These are phyloP conservation scores for Lactarius sp. DNA, from an alignment of 768 basidiomycete species.

Conservation along the genomic window DNA sequence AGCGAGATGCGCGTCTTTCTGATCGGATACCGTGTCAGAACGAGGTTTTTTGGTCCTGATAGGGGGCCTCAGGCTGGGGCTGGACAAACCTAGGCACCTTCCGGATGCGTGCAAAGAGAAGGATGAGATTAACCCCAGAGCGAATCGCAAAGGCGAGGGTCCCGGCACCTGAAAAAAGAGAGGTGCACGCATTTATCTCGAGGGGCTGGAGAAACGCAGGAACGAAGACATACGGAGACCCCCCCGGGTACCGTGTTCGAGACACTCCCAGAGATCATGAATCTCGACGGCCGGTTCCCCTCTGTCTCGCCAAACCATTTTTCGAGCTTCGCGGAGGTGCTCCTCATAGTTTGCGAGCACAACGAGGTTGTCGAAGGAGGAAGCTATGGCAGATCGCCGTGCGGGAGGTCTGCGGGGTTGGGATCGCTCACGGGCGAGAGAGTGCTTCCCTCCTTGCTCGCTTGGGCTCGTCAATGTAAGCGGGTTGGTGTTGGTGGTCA, in stretches of 20 bases:
- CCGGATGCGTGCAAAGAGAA: conserved; percentile 67
- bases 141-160: conserved; percentile 76
- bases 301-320: conserved; percentile 76
- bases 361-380: conserved; percentile 81
- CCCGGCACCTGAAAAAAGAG: conserved; percentile 60
- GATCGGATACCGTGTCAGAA: neutral
- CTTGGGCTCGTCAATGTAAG: neutral
- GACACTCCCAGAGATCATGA: conserved; percentile 54
- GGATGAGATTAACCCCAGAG: conserved; percentile 75
- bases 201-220: neutral
- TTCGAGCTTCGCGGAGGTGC: conserved; percentile 62
- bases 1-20: conserved; percentile 63
- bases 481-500: conserved; percentile 1
- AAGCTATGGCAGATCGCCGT: conserved; percentile 56
- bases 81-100: conserved; percentile 22
- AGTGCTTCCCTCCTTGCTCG: neutral
- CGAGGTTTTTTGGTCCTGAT: no score
- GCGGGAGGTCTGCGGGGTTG: conserved; percentile 45
- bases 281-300: conserved; percentile 74
- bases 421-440: conserved; percentile 24
- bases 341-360: conserved; percentile 84
- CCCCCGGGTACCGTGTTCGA: conserved; percentile 66
- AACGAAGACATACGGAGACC: conserved; percentile 55
- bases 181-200: neutral
- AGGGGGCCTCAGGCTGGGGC: no score